Evolutionary conservation across 1,284 basidiomycete species (phyloP), one percentile per base, ranked within the genome.

Genomic region (Sphaerobolus stellatus): DNA sequence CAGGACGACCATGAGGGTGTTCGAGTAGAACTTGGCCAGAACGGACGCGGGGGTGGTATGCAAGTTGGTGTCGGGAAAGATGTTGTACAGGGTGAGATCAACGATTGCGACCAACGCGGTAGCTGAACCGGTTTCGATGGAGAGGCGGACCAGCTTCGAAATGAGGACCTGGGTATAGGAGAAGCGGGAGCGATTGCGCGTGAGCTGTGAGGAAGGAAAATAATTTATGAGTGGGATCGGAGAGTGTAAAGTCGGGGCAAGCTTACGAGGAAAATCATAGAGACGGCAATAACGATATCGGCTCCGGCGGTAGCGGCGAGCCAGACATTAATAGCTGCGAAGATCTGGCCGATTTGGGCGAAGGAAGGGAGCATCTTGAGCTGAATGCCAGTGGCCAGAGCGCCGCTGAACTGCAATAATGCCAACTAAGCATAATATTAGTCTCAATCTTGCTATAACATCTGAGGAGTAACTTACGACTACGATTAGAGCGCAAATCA

Each of bases 221-320:
- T 2, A 3, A 41, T 18, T n/a, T 13, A 36, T 6, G 20, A n/a
- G 8, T 18, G 18, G 9, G 48, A 20, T 9, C n/a, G 9, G 11
- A 14, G 29, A 50, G 24, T 11, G 11, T n/a, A n/a, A n/a, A n/a
- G n/a, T n/a, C n/a, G n/a, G n/a, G n/a, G n/a, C n/a, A n/a, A n/a
- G n/a, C n/a, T n/a, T n/a, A n/a, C n/a, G 18, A 54, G 38, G 44
- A 49, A 52, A 16, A 57, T 60, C 62, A 63, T 63, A 11, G 52
- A 30, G 11, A 58, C 45, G 16, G 62, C 60, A 24, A 63, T 62
- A 13, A 61, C 20, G 40, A 62, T 34, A 45, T 63, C 63, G 16
- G 56, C 59, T 11, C 56, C 27, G 5, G 59, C 60, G 28, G 56
- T 58, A 6, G 58, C 51, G 8, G 28, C 53, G 28, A 57, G 54